These are phyloP conservation scores for Gossypium australe DNA, from an alignment of 345 rosid genomes.

Conservation along the genomic window DNA sequence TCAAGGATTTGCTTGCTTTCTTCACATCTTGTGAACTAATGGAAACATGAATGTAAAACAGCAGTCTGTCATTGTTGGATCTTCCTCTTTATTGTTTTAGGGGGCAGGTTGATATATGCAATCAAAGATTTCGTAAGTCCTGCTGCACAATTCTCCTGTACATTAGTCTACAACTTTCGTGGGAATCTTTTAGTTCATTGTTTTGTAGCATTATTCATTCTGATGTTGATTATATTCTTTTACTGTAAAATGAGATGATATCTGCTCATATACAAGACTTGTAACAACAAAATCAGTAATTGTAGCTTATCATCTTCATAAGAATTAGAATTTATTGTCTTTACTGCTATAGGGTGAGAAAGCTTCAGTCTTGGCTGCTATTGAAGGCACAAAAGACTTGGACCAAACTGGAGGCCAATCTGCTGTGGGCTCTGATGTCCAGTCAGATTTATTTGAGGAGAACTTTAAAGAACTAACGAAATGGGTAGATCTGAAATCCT, in stretches of 20 bases:
- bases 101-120: background rate
- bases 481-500: slow-evolving; percentile 85
- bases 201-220: background rate
- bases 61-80: background rate
- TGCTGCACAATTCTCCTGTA: background rate
- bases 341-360: slow-evolving; percentile 41
- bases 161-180: background rate
- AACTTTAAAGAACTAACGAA: slow-evolving; percentile 67
- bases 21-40: background rate
- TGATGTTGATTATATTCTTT: background rate
- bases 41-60: background rate
- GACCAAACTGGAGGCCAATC: slow-evolving; percentile 24
- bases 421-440: slow-evolving; percentile 29
- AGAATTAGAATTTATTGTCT: background rate
- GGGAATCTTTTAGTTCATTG: background rate
- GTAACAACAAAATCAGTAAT: background rate
- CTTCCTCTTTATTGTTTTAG: background rate
- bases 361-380: slow-evolving; percentile 22
- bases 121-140: background rate
- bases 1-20: background rate
- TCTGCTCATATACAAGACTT: background rate
- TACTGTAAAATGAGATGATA: background rate
- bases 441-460: slow-evolving; percentile 64
- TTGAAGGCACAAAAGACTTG: slow-evolving; percentile 37
- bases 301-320: slow-evolving; percentile 1